Conservation (phyloP, 2,329 filamentous ascomycete species). For the Beauveria varroae region DNA sequence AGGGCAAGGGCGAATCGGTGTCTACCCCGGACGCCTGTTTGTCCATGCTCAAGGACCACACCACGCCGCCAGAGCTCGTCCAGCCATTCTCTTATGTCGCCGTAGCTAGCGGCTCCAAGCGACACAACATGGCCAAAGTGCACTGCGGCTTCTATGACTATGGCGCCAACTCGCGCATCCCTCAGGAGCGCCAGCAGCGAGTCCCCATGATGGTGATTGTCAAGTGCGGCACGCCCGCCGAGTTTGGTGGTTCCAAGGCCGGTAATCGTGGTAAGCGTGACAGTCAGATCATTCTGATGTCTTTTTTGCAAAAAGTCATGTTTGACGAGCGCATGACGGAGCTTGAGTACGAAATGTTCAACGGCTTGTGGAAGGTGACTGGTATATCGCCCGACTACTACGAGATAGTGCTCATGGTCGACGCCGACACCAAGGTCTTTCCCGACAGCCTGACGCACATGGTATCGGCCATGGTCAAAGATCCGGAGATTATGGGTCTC, state of each 20-base stretch:
- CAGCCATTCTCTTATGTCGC: conserved; percentile 92
- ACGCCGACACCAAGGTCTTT: conserved; percentile 98
- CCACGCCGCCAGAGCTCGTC: conserved; percentile 72
- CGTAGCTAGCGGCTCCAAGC: conserved; percentile 88
- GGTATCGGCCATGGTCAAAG: conserved; percentile 98
- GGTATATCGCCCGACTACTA: conserved; percentile 98
- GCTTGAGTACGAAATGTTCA: conserved; percentile 99
- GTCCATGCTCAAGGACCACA: conserved; percentile 90
- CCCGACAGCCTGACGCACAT: conserved; percentile 97
- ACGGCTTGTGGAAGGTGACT: conserved; percentile 96
- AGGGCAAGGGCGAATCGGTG: conserved; percentile 79
- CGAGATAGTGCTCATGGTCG: conserved; percentile 96
- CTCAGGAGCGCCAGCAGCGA: conserved; percentile 82
- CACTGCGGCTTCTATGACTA: conserved; percentile 99
- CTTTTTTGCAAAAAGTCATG: conserved; percentile 99
- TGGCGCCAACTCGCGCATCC: conserved; percentile 70
- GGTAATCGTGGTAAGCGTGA: conserved; percentile 98
- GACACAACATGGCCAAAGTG: conserved; percentile 99
- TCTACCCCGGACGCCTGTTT: conserved; percentile 88
- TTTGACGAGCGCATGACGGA: conserved; percentile 99
- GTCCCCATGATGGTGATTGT: conserved; percentile 97
- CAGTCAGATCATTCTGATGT: conserved; percentile 99
- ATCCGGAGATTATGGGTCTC: conserved; percentile 97
- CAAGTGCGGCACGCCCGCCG: conserved; percentile 90
- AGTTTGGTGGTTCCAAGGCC: conserved; percentile 73